A percentile compares a stretch with the other conserved stretches of the same genome.
Evolutionary conservation across 2,329 filamentous ascomycete species (phyloP).

Genomic region (Metarhizium robertsii): DNA sequence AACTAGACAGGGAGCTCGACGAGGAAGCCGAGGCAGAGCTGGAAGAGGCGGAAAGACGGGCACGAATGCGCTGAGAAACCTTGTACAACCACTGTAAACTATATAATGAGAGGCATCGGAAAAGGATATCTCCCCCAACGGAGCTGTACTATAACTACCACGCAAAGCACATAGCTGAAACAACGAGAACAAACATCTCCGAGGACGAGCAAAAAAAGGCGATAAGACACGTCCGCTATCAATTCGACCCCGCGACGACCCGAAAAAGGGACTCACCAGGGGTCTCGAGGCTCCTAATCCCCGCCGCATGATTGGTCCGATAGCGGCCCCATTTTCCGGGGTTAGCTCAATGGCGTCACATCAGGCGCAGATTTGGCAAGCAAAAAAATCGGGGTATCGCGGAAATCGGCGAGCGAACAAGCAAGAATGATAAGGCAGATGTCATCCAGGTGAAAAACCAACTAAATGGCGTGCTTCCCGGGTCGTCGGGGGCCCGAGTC

Average conservation of each 20-base stretch:
- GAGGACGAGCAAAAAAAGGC: background rate
- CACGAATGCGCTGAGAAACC: constrained; percentile 1
- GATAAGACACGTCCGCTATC: background rate
- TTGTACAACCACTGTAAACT: background rate
- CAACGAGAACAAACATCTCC: background rate
- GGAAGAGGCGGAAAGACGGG: background rate
- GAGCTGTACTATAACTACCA: background rate
- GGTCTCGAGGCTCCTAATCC: background rate
- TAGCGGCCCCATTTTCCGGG: constrained; percentile 10
- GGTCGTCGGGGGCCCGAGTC: too few relatives aligned
- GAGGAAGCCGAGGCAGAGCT: constrained; percentile 20
- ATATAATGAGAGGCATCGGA: background rate
- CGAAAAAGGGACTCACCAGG: background rate
- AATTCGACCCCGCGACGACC: background rate
- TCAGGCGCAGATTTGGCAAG: constrained; percentile 9
- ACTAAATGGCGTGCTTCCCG: too few relatives aligned
- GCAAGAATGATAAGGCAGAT: background rate
- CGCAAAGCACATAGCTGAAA: background rate
- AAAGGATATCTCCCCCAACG: background rate
- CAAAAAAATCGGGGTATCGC: constrained; percentile 3
- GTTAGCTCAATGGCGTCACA: constrained; percentile 24
- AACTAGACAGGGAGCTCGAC: constrained; percentile 22
- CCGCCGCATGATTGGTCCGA: constrained; percentile 12
- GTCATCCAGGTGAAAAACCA: too few relatives aligned
- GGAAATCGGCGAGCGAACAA: background rate